Percentiles rank a stretch among this genome's conserved stretches.
These are phyloP conservation scores for Rutstroemia sp. DNA, from an alignment of 2,329 filamentous ascomycete genomes.

Conservation along the genomic window DNA sequence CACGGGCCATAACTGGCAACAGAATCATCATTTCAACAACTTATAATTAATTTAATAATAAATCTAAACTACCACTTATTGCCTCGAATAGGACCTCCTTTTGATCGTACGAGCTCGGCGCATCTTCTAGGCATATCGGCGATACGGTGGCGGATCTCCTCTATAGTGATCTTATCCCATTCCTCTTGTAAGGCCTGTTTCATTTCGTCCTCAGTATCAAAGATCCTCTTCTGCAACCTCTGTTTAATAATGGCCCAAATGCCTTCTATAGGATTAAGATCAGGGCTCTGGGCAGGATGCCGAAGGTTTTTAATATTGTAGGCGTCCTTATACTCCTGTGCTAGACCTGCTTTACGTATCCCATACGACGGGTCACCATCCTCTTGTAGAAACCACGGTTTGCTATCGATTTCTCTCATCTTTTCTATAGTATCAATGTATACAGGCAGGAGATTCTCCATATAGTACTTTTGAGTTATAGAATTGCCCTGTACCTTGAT, in stretches of 20 bases:
- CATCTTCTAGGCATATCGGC: slow-evolving; percentile 9
- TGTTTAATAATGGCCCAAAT: slow-evolving; percentile 13
- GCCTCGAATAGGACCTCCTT: not conserved
- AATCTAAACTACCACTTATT: slow-evolving; percentile 1
- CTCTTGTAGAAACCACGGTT: slow-evolving; percentile 12
- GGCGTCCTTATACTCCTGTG: slow-evolving; percentile 6
- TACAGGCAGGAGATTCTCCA: slow-evolving; percentile 8
- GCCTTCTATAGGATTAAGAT: not conserved
- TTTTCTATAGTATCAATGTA: slow-evolving; percentile 7
- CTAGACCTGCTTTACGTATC: slow-evolving; percentile 11
- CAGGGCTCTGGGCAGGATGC: slow-evolving; percentile 1
- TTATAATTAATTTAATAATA: not conserved
- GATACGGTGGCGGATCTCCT: slow-evolving; percentile 9
- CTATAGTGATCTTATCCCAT: slow-evolving; percentile 12
- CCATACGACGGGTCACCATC: slow-evolving; percentile 10
- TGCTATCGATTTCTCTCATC: slow-evolving; percentile 7
- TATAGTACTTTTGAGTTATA: slow-evolving; percentile 14
- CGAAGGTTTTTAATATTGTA: slow-evolving; percentile 6
- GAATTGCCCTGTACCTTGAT: slow-evolving; percentile 8
- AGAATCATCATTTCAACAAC: not conserved
- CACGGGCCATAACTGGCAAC: not conserved
- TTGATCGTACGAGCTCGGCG: slow-evolving; percentile 5
- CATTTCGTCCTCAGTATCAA: slow-evolving; percentile 12
- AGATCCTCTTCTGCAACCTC: slow-evolving; percentile 6
- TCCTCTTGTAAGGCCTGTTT: slow-evolving; percentile 10